Evolutionary conservation across 129 eudicot genomes (phyloP), one percentile per base, ranked within the genome.

Genomic region (Oenanthe sinensis): DNA sequence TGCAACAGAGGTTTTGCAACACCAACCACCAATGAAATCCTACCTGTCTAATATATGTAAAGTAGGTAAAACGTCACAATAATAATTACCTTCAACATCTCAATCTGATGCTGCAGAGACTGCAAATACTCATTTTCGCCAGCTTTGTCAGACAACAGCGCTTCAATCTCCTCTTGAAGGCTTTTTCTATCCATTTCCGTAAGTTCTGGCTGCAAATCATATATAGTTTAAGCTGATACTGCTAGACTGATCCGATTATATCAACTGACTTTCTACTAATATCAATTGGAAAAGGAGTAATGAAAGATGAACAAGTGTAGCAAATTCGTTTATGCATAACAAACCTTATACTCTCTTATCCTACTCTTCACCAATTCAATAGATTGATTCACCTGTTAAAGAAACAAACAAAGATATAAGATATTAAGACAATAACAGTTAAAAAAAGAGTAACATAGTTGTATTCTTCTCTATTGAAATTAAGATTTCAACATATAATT

Each of bases 131-230:
- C 90, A 13, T 81, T 79, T 87, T 86, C 97, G 74, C 87, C 96
- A 83, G 78, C 79, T 87, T 89, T 89, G 81, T 91, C 98, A 11
- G 96, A 86, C 72, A 74, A 71, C 75, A 89, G 86, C 73, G 87
- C 96, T 85, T 86, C 92, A 47, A 86, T 81, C 82, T 93, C 96
- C 82, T 88, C 97, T 83, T 91, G 87, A 77, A 93, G 81, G 19
- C 84, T 77, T 82, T 77, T 80, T 22, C 6, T 79, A 48, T 86
- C 82, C 92, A 91, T 85, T 30, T 80, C 84, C 58, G 80, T 77
- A 37, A 87, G 89, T 75, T 91, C 91, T 11, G 85, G 85, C 93
- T 93, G 87, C 78, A 85, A 20, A 40, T 70, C 22, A 13, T 22
- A 48, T 28, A 26, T 15, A 45, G 70, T 36, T 39, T 76, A 40